phyloP scores from a whole-genome alignment of 768 basidiomycete genomes.

The Cystobasidiopsis lactophilus region DNA sequence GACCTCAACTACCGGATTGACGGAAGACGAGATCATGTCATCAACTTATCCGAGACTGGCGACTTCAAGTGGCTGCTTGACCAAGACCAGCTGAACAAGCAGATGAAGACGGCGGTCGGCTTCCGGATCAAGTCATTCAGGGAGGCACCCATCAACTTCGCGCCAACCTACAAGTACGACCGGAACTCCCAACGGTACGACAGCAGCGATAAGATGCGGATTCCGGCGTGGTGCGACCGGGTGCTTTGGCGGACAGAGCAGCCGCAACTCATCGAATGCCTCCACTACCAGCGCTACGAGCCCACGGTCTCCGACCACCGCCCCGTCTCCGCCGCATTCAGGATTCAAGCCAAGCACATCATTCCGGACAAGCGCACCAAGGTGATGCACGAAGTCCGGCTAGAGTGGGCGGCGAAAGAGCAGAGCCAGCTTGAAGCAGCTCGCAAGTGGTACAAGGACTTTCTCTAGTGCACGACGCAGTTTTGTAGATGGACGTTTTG shows the following conservation, averaged over 20 bases:
- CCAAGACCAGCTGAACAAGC: conserved; percentile 75
- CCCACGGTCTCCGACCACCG: conserved; percentile 73
- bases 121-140: conserved; percentile 65
- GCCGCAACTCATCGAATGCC: conserved; percentile 30
- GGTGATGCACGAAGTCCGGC: conserved; percentile 38
- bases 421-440: conserved; percentile 20
- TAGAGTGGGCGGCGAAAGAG: conserved; percentile 25
- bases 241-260: conserved; percentile 43
- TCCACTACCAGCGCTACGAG: conserved; percentile 64
- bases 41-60: conserved; percentile 43
- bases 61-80: conserved; percentile 41
- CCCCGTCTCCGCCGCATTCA: conserved; percentile 28
- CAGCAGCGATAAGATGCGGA: conserved; percentile 62
- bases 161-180: conserved; percentile 61
- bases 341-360: conserved; percentile 43
- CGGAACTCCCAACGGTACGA: conserved; percentile 62
- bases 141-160: conserved; percentile 58
- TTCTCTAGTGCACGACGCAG: too few species aligned
- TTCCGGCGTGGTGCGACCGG: conserved; percentile 93
- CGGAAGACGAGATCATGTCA: conserved; percentile 60
- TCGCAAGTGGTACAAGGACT: conserved; percentile 10
- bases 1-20: conserved; percentile 85
- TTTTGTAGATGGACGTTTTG: too few species aligned
- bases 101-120: conserved; percentile 64
- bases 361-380: conserved; percentile 35